Conservation (phyloP, 2,329 filamentous ascomycete species). For the Xylariales sp. region DNA sequence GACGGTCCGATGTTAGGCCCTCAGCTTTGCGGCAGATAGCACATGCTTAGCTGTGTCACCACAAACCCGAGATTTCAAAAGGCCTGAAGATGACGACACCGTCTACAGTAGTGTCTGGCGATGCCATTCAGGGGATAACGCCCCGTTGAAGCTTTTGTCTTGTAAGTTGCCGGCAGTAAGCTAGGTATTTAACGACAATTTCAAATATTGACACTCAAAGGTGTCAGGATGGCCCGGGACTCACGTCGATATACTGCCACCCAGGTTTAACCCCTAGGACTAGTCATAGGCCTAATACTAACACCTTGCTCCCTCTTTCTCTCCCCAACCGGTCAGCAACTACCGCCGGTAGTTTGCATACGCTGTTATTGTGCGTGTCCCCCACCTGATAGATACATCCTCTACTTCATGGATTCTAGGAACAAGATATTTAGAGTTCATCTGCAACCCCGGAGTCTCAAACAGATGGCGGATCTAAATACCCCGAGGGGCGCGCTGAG, state of each 20-base stretch:
- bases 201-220: not conserved
- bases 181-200: not conserved
- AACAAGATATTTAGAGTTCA: conserved; percentile 2
- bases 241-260: conserved; percentile 10
- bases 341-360: conserved; percentile 6
- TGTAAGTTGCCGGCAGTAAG: conserved; percentile 10
- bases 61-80: conserved; percentile 4
- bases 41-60: conserved; percentile 10
- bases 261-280: conserved; percentile 5
- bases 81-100: conserved; percentile 10
- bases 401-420: conserved; percentile 5
- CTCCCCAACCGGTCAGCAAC: not conserved
- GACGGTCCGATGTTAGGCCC: not conserved
- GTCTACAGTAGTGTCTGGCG: conserved; percentile 8
- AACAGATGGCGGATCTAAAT: conserved; percentile 8
- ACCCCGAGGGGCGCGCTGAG: conserved; percentile 6
- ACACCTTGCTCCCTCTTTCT: conserved; percentile 10
- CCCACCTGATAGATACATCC: conserved; percentile 1
- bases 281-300: conserved; percentile 8
- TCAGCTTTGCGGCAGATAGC: conserved; percentile 9
- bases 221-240: conserved; percentile 8
- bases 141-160: conserved; percentile 5
- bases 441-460: conserved; percentile 3
- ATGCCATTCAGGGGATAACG: not conserved
- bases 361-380: conserved; percentile 2